Base-by-base conservation (phyloP, 192 early-diverging fungal species). In the Coemansia sp. region DNA sequence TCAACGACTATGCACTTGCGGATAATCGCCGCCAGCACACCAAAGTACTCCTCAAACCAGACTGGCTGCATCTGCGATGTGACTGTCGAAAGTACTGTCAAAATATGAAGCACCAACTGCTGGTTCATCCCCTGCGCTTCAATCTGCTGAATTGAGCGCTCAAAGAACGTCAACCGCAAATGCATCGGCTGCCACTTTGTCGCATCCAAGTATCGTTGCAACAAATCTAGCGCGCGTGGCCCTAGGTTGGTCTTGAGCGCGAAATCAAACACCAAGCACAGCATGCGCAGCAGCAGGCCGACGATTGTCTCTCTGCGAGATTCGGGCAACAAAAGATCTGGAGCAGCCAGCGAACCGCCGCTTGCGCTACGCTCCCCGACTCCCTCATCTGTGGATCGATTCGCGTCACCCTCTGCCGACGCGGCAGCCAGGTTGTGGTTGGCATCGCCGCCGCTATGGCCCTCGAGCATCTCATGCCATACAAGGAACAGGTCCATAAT, bases 401-500 rank as follows among this genome's bases (percentile, higher is more conserved):
- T 49, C 48, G 48, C 5, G 17, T 49, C 48, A 21, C 7, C 8
- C 48, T 49, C 48, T 49, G 8, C 15, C 24, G 32, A 19, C 6
- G 27, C 45, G 29, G 43, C 53, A 7, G 21, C 21, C 22, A 43
- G 38, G 9, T 19, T 55, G 7, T 45, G 39, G 21, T 21, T 35
- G 27, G 23, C 47, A 29, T 21, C 4, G 14, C 10, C 32, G 5
- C 23, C 23, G 43, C 19, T 52, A 22, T 83, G 82, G 10, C 57
- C n/a, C 23, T 89, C 80, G 11, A 86, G 82, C 65, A 84, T 86
- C 19, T 79, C 83, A 61, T 99, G 93, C 97, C 97, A 99, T 51
- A 84, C 87, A 22, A 96, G 75, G 50, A 98, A 89, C 54, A 99
- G 79, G 17, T 96, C 92, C 23, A 90, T 88, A 24, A 99, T 82